These are phyloP conservation scores for Marsdenia floribunda DNA, from an alignment of 257 asterid species.

Conservation along the genomic window DNA sequence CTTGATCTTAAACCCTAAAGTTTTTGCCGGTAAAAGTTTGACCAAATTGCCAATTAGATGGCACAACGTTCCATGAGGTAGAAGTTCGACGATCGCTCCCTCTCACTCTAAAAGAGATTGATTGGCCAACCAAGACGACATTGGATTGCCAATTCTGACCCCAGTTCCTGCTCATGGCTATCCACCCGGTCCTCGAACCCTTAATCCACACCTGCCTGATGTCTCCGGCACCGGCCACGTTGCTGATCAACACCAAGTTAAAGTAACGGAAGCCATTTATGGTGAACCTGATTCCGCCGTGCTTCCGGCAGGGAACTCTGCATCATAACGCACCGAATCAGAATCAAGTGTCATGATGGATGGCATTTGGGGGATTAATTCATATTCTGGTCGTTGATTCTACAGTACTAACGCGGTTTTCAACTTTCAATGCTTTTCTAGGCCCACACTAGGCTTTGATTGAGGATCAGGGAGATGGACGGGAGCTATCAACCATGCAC, in stretches of 20 bases:
- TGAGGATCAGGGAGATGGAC: background rate
- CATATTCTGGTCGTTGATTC: background rate
- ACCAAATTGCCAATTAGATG: conserved; percentile 33
- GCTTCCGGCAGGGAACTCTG: conserved; percentile 29
- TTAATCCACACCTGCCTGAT: conserved; percentile 26
- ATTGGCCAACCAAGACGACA: conserved; percentile 19
- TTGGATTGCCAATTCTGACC: conserved; percentile 35
- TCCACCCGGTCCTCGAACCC: conserved; percentile 28
- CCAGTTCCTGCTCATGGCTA: conserved; percentile 27
- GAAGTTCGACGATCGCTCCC: conserved; percentile 27
- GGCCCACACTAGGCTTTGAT: conserved; percentile 5
- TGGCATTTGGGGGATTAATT: background rate
- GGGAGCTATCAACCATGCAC: background rate
- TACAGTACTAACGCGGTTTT: conserved; percentile 11
- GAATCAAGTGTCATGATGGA: background rate
- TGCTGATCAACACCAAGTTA: conserved; percentile 24
- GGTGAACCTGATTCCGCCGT: conserved; percentile 31
- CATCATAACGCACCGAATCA: background rate
- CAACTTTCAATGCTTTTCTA: no score
- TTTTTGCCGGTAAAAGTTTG: conserved; percentile 30
- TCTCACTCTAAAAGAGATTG: conserved; percentile 29
- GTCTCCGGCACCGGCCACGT: conserved; percentile 34
- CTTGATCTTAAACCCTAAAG: conserved; percentile 13
- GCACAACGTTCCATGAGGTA: conserved; percentile 33
- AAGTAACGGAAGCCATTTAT: conserved; percentile 31